Percentiles rank a stretch among this genome's conserved stretches.
These are phyloP conservation scores for Termitomyces sp. DNA, from an alignment of 768 basidiomycete species.

Conservation along the genomic window DNA sequence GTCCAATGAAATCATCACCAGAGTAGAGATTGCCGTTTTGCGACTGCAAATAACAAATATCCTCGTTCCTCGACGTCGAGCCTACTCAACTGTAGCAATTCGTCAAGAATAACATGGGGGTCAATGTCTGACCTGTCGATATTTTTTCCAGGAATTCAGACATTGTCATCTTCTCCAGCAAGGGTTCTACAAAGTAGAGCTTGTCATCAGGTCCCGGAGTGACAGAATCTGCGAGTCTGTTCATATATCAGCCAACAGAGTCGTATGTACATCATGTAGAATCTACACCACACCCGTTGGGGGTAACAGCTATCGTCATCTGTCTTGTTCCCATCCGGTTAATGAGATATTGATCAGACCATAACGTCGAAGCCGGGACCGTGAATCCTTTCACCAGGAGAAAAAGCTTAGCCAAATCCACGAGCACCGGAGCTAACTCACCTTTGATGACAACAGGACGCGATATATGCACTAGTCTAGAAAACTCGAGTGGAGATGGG, in stretches of 20 bases:
- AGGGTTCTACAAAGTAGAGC: constrained; percentile 74
- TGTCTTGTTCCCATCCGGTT: constrained; percentile 43
- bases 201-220: constrained; percentile 43
- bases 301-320: constrained; percentile 77
- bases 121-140: constrained; percentile 21
- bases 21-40: constrained; percentile 88
- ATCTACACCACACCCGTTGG: constrained; percentile 58
- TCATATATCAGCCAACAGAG: constrained; percentile 6
- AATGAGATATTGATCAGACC: constrained; percentile 63
- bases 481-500: constrained; percentile 67
- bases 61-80: constrained; percentile 10
- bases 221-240: constrained; percentile 75
- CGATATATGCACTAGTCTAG: constrained; percentile 58
- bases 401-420: background rate
- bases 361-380: constrained; percentile 44
- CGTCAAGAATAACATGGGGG: background rate
- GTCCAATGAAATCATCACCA: constrained; percentile 29
- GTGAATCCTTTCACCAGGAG: constrained; percentile 38
- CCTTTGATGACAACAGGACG: constrained; percentile 75
- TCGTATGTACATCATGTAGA: background rate
- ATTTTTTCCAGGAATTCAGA: constrained; percentile 38
- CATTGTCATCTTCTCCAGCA: constrained; percentile 65
- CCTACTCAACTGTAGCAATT: background rate
- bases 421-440: constrained; percentile 9
- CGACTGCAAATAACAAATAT: constrained; percentile 76